Evolutionary conservation across 2,329 filamentous ascomycete genomes (phyloP).

Genomic region (Endoconidiophora laricicola): DNA sequence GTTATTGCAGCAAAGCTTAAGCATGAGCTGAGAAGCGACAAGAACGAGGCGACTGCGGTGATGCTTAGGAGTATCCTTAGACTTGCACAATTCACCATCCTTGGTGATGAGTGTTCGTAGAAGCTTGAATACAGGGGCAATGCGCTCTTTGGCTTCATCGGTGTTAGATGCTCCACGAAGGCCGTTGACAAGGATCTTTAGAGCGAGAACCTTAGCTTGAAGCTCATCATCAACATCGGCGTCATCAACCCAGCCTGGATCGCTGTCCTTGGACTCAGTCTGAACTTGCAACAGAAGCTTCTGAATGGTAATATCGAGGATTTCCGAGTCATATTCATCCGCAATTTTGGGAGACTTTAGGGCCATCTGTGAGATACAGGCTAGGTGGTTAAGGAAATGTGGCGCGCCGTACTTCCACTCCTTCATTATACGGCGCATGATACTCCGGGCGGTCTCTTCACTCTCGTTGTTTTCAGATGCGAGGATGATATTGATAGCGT

Average conservation of each 20-base stretch:
- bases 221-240: conserved; percentile 62
- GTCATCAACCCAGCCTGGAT: conserved; percentile 51
- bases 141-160: conserved; percentile 35
- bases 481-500: conserved; percentile 81
- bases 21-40: conserved; percentile 57
- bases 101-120: conserved; percentile 59
- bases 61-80: conserved; percentile 54
- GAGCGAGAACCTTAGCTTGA: conserved; percentile 63
- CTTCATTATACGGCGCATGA: conserved; percentile 60
- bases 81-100: conserved; percentile 66
- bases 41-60: conserved; percentile 73
- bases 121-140: conserved; percentile 57
- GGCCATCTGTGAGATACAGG: conserved; percentile 57
- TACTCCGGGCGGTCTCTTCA: conserved; percentile 67
- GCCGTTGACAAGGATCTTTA: conserved; percentile 76
- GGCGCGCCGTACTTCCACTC: conserved; percentile 56
- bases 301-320: conserved; percentile 61
- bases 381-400: conserved; percentile 60
- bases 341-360: conserved; percentile 57
- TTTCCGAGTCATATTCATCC: conserved; percentile 56
- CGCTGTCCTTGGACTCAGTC: conserved; percentile 33
- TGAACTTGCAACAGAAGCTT: conserved; percentile 57
- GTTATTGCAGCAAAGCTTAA: conserved; percentile 71
- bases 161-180: conserved; percentile 43
- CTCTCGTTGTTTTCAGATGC: conserved; percentile 56